Evolutionary conservation across 1,284 basidiomycete genomes (phyloP), one percentile per base, ranked within the genome.

Genomic region (Puccinia novopanici): DNA sequence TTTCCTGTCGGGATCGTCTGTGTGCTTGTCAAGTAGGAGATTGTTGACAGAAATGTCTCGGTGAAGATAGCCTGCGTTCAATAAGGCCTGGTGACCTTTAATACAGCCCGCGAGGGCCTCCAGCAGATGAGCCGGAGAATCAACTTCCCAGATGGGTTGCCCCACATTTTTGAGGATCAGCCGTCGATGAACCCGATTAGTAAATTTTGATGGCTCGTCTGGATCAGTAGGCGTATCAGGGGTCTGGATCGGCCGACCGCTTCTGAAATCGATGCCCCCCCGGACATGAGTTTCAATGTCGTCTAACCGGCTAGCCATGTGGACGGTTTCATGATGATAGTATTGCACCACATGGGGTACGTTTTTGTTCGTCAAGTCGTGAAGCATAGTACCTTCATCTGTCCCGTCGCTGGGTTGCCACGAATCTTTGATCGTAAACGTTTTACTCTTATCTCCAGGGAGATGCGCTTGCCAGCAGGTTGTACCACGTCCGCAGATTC

Each of bases 401-500:
- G 3, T 34, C 57, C 30, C 30, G 57, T 61, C 57, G 5, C 2
- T 27, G 27, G 57, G 57, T 37, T 61, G 57, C 57, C 57, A 61
- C 3, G 57, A 30, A 61, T 61, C 57, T 37, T 61, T 61, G 6
- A 61, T 17, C 13, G 37, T 3, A 61, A 34, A 61, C 37, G 34
- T 37, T 34, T 30, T 2, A 61, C 37, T 12, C 27, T 3, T 4
- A 37, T 61, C 30, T 34, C 30, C 30, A 30, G 30, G 15, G 57
- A 61, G 57, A 61, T 61, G 57, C 27, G 30, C 57, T 61, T 34
- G 8, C 57, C 57, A 61, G 30, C 57, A 61, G 27, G 57, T 61
- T 30, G 57, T 61, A 27, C 57, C 57, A 30, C 57, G 57, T 61
- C 57, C 57, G 57, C 30, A 61, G 57, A 61, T 61, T 30, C 57